Conservation (phyloP, 1,139 yeast genomes). For the Pneumocystis murina region DNA sequence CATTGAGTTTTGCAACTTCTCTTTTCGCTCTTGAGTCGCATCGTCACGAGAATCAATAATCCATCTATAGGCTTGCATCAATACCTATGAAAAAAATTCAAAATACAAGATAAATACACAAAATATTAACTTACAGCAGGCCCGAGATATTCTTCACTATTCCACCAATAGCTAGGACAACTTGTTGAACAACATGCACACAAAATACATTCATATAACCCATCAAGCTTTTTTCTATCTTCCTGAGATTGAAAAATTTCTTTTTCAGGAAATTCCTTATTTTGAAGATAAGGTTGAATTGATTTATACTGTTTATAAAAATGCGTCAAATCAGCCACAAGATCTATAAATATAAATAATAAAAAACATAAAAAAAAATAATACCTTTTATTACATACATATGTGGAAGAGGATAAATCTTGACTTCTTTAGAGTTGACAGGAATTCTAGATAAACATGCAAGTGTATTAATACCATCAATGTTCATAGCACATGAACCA, state of each 20-base stretch:
- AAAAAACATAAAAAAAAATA: conserved; percentile 77
- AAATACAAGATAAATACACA: conserved; percentile 54
- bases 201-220: conserved; percentile 90
- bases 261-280: conserved; percentile 75
- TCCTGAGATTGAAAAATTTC: conserved; percentile 84
- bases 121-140: conserved; percentile 98
- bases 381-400: conserved; percentile 95
- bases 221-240: conserved; percentile 93
- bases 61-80: conserved; percentile 99
- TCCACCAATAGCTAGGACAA: conserved; percentile 99
- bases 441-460: conserved; percentile 95
- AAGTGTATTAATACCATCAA: conserved; percentile 90
- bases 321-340: conserved; percentile 91
- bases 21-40: conserved; percentile 67
- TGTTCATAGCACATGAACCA: conserved; percentile 99
- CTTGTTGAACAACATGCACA: conserved; percentile 99
- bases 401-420: conserved; percentile 94
- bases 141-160: conserved; percentile 95
- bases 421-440: conserved; percentile 59
- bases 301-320: conserved; percentile 97
- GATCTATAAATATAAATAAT: conserved; percentile 16
- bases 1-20: conserved; percentile 92
- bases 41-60: conserved; percentile 93
- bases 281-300: conserved; percentile 90
- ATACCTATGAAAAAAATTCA: conserved; percentile 51